These are phyloP conservation scores for Penicillium sp. DNA, from an alignment of 2,329 filamentous ascomycete species.

Conservation along the genomic window DNA sequence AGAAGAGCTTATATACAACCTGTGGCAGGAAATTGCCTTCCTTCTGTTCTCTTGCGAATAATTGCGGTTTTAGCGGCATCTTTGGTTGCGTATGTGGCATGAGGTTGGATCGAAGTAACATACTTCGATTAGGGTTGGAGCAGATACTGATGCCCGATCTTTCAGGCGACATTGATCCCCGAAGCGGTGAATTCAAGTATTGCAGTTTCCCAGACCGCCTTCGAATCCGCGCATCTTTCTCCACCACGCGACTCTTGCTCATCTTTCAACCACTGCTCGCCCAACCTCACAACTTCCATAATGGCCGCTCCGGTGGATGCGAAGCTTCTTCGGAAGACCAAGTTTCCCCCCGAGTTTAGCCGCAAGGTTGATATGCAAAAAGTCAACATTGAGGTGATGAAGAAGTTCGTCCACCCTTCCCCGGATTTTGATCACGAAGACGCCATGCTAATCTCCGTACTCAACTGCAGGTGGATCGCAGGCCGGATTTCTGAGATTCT, in stretches of 20 bases:
- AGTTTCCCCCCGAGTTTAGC: slow-evolving; percentile 90
- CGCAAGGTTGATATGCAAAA: slow-evolving; percentile 97
- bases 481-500: slow-evolving; percentile 83
- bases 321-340: slow-evolving; percentile 86
- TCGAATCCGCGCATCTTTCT: not conserved
- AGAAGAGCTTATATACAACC: not conserved
- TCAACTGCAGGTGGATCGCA: slow-evolving; percentile 77
- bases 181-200: no score
- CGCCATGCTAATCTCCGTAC: slow-evolving; percentile 13
- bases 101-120: no score
- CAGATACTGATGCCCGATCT: no score
- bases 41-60: no score
- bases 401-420: slow-evolving; percentile 66
- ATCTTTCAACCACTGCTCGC: not conserved
- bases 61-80: no score
- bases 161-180: no score
- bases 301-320: slow-evolving; percentile 87
- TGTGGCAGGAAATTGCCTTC: not conserved
- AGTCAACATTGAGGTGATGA: slow-evolving; percentile 96
- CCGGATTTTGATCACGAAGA: slow-evolving; percentile 7
- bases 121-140: no score
- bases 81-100: no score
- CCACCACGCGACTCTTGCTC: not conserved
- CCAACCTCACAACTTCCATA: slow-evolving; percentile 42
- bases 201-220: not conserved